phyloP scores from a whole-genome alignment of 1,139 yeast genomes.

The Arxiozyma telluris region DNA sequence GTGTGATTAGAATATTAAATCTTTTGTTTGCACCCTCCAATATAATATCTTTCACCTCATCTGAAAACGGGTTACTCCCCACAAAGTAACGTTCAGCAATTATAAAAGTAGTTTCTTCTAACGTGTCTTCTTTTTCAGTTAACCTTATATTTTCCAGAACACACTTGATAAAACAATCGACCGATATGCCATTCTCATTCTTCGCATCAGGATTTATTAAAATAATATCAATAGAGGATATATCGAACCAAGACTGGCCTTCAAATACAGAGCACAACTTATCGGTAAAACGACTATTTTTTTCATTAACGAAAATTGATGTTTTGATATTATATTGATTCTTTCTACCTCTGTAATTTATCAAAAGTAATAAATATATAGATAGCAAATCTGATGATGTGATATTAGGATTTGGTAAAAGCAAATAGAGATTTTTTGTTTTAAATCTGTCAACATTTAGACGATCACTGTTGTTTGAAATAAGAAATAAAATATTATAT shows the following conservation, averaged over 20 bases:
- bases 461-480: conserved; percentile 22
- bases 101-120: conserved; percentile 24
- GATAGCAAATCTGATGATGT: conserved; percentile 25
- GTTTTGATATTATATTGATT: conserved; percentile 11
- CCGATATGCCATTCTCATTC: conserved; percentile 4
- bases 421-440: conserved; percentile 15
- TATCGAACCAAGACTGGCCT: conserved; percentile 18
- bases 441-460: conserved; percentile 17
- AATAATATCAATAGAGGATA: conserved; percentile 9
- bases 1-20: conserved; percentile 21
- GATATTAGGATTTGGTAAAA: conserved; percentile 21
- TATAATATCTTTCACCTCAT: conserved; percentile 17
- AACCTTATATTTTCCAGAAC: conserved; percentile 13
- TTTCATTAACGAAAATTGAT: conserved; percentile 18
- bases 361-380: conserved; percentile 18
- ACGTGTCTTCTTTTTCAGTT: conserved; percentile 5
- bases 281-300: conserved; percentile 14
- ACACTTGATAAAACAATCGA: conserved; percentile 14
- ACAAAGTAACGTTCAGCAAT: conserved; percentile 19
- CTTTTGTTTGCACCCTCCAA: conserved; percentile 18
- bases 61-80: conserved; percentile 16
- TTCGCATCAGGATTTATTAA: conserved; percentile 9
- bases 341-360: conserved; percentile 14
- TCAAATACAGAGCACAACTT: conserved; percentile 10
- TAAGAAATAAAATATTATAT: conserved; percentile 18